Base-by-base conservation (phyloP, 2,329 filamentous ascomycete genomes). In the Pestalotiopsis sp. region DNA sequence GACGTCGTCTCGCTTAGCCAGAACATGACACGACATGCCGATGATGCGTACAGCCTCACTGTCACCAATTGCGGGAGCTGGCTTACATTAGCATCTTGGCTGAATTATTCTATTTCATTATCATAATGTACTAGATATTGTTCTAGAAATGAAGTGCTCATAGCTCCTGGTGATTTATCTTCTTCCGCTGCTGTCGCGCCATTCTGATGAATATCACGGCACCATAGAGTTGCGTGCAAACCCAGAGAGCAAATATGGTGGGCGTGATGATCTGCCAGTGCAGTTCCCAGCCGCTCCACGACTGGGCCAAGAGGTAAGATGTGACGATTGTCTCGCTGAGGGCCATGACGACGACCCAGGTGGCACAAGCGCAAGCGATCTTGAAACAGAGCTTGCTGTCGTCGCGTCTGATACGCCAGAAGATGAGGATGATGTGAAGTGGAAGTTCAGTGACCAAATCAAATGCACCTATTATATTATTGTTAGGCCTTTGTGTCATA, bases 211-310 rank as follows among this genome's bases (percentile, higher is more conserved):
- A 52, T 31, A 52, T 64, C 7, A 13, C 25, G 23, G 63, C 63
- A 25, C 63, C 52, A 31, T 66, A 66, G 4, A 66, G 31, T 23
- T 66, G 64, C 6, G 64, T 66, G 9, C 31, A 60, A 13, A 66
- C 57, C 64, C 64, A 66, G 4, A 66, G 64, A 27, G 64, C 14
- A 60, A 66, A 66, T 2, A 66, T 38, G 12, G 38, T 38, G 17
- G 64, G 64, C 31, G 64, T 66, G 14, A 59, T 59, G 12, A 66
- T 45, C 23, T 25, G 64, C 64, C 64, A 66, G 9, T 64, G 9
- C 25, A 41, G 12, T 38, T 66, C 23, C 64, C 64, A 66, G 3
- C 52, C 23, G 12, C 6, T 27, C 64, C 64, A 66, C 6, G 64
- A 58, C 49, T 25, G 31, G 12, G n/a, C 13, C 27, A 66, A 27